phyloP scores from a whole-genome alignment of 2,329 filamentous ascomycete genomes.

The Trichoderma citrinoviride region DNA sequence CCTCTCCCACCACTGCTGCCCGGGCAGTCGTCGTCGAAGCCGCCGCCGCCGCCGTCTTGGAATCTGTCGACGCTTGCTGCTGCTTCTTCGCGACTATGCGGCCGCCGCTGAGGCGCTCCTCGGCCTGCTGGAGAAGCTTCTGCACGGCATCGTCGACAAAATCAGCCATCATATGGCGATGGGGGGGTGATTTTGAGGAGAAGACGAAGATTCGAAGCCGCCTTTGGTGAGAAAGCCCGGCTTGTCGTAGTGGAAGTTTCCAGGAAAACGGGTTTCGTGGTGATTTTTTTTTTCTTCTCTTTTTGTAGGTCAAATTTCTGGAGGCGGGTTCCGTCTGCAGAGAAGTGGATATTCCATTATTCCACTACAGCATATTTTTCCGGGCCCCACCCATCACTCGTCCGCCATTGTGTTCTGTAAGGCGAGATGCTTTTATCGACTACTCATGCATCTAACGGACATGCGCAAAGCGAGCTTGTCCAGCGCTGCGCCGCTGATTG shows the following conservation, averaged over 20 bases:
- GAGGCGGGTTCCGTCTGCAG: not conserved
- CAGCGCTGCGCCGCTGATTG: not conserved
- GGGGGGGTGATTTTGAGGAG: too few species aligned
- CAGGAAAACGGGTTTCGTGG: not conserved
- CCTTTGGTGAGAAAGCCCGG: not conserved
- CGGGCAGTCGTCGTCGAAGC: not conserved
- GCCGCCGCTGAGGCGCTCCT: slow-evolving; percentile 20
- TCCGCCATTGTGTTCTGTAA: not conserved
- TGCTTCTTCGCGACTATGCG: not conserved
- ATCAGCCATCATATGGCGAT: slow-evolving; percentile 21
- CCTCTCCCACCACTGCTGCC: not conserved
- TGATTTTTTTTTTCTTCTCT: not conserved
- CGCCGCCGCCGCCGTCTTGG: not conserved
- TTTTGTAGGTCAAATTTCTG: not conserved
- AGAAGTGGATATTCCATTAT: slow-evolving; percentile 9
- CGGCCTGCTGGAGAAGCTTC: slow-evolving; percentile 24
- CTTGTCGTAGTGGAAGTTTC: not conserved
- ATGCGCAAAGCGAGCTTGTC: not conserved
- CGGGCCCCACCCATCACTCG: not conserved
- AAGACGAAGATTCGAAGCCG: not conserved
- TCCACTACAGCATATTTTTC: slow-evolving; percentile 13
- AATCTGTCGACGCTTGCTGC: not conserved
- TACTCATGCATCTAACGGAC: not conserved
- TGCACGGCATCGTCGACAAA: slow-evolving; percentile 23
- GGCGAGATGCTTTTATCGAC: not conserved